Base-by-base conservation (phyloP, 768 basidiomycete species). In the Pholiota molesta region DNA sequence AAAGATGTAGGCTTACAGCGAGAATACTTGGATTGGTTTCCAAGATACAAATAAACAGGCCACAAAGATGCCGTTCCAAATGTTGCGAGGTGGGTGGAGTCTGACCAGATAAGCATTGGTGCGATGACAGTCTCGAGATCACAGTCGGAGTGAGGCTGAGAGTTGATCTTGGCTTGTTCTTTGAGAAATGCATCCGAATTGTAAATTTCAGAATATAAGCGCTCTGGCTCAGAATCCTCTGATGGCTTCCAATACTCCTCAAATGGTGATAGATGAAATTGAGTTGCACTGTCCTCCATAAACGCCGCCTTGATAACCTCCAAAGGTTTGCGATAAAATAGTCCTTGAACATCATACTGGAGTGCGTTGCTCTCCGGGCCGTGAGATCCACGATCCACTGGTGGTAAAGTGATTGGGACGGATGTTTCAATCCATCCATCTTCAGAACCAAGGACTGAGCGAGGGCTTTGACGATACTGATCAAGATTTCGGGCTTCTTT, bases 11-110 rank as follows among this genome's bases (percentile, higher is more conserved):
- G 78, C 28, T 71, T 68, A 1, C 59, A 57, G 0, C 74, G 67
- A 0, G 55, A 62, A 61, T 80, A 81, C 62, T 83, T 83, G 0
- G 80, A 80, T 13, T 71, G 13, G 9, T 35, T 35, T 35, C 77
- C 79, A 45, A 80, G 57, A 37, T 65, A 66, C 39, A 71, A 33
- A 52, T 78, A 77, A 2, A 75, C 62, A 4, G 75, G 77, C 75
- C 77, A 78, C 1, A 73, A 57, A 2, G 69, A 66, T 3, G 74
- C 70, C 5, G 3, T 4, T 2, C 35, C 35, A 13, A 35, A 35
- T 2, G 8, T 5, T 13, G 35, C 2, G 35, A 35, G 35, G 8
- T 35, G 35, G 8, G 35, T 35, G 35, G 35, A 35, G 13, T 35
- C 35, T 9, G 35, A 35, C 35, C 35, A 35, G 2, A 35, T 10